A percentile compares a stretch with the other conserved stretches of the same genome.
These are phyloP conservation scores for Eucalyptus viminalis DNA, from an alignment of 345 rosid species.

Conservation along the genomic window DNA sequence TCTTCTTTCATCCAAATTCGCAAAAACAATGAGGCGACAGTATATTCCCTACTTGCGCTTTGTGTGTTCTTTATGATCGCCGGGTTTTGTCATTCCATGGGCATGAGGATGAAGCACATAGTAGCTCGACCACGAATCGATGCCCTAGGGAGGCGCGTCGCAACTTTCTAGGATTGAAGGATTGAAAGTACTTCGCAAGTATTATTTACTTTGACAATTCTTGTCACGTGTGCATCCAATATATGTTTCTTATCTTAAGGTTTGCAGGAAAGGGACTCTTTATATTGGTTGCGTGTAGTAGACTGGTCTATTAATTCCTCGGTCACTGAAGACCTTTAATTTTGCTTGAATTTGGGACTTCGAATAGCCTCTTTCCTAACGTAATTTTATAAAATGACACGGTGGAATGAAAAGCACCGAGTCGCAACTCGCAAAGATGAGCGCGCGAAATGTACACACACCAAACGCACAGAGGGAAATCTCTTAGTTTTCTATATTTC, in stretches of 20 bases:
- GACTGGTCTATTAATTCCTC: background rate
- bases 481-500: background rate
- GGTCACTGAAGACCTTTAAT: background rate
- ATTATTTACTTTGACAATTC: background rate
- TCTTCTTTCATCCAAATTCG: background rate
- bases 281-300: background rate
- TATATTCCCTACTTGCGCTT: rapidly evolving
- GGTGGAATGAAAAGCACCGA: background rate
- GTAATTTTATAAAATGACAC: rapidly evolving
- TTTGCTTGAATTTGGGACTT: background rate
- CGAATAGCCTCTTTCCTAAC: background rate
- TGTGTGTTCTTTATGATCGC: background rate
- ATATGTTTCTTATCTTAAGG: background rate
- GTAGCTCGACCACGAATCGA: background rate
- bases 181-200: background rate
- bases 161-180: background rate
- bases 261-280: background rate
- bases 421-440: background rate
- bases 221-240: background rate
- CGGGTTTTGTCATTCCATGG: rapidly evolving
- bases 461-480: background rate
- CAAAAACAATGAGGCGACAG: background rate
- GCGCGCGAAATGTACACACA: background rate
- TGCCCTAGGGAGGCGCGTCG: background rate
- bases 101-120: background rate